phyloP scores from a whole-genome alignment of 2,329 filamentous ascomycete genomes.

The Didymella pinodella region DNA sequence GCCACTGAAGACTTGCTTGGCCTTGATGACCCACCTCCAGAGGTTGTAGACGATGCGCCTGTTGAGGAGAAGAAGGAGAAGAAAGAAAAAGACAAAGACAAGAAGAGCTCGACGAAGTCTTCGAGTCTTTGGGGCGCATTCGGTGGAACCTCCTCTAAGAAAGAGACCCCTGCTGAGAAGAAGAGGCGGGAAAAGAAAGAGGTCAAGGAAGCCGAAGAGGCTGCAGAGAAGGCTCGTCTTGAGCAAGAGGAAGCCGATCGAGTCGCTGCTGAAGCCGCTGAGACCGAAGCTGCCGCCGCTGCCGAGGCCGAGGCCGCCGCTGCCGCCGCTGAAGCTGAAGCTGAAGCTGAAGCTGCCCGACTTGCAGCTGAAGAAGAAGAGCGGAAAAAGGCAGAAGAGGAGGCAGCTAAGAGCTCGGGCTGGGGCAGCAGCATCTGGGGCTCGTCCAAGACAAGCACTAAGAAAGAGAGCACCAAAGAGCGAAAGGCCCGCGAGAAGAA shows the following conservation, averaged over 20 bases:
- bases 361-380: constrained; percentile 41
- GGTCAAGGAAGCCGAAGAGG: constrained; percentile 40
- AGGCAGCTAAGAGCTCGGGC: constrained; percentile 33
- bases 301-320: constrained; percentile 31
- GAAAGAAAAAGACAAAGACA: constrained; percentile 38
- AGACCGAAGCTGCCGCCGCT: constrained; percentile 31
- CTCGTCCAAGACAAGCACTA: constrained; percentile 37
- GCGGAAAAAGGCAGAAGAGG: constrained; percentile 38
- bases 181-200: constrained; percentile 48
- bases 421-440: constrained; percentile 34
- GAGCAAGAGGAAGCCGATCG: constrained; percentile 50
- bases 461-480: constrained; percentile 50
- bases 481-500: constrained; percentile 46
- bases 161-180: constrained; percentile 44
- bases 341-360: constrained; percentile 24
- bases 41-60: constrained; percentile 22
- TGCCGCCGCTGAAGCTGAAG: constrained; percentile 18
- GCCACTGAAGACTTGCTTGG: constrained; percentile 47
- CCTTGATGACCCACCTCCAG: constrained; percentile 40
- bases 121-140: constrained; percentile 34
- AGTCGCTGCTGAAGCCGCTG: constrained; percentile 51
- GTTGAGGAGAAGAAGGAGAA: constrained; percentile 40
- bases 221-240: constrained; percentile 37
- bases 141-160: constrained; percentile 39
- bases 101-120: constrained; percentile 27